Evolutionary conservation across 139 green algal genomes (phyloP), one percentile per base, ranked within the genome.

Genomic region (Medakamo hakoo): DNA sequence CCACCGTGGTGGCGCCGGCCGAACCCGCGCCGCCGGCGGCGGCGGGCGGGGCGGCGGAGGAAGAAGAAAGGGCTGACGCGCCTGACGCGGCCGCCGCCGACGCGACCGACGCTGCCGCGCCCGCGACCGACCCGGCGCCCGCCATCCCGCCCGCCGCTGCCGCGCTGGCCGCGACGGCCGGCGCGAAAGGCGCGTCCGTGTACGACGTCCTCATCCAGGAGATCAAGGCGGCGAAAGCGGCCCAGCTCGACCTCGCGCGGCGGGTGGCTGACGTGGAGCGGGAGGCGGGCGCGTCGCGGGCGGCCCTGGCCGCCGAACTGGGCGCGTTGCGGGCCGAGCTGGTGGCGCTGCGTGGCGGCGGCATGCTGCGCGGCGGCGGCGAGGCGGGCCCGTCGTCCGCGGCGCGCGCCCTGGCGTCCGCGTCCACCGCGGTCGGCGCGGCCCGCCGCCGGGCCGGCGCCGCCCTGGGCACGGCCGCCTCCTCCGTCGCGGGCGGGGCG

Each of bases 201-300:
- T 84, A 81, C 24, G 77, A 84, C 30, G 27, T 80, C 19, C 40
- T 84, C 18, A 66, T 82, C 5, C 71, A 71, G 55, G 71, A 73
- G 60, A 65, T 78, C 30, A 67, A 67, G 52, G 52, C 63, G 0
- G 52, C 71, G 20, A 84, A 84, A 71, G 55, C 76, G 63, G 68
- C 75, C 56, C 75, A 82, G 60, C 70, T 70, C 55, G 31, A 30
- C 23, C 22, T 31, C 24, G 55, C 69, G 1, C 59, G 69, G 4
- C 27, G 49, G 55, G 59, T 74, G 31, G 40, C 48, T 9, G 64
- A 74, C 25, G 30, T 70, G 55, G 63, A 64, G 24, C 3, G 30
- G 21, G 23, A 20, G 18, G n/a, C n/a, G n/a, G n/a, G n/a, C 16
- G 5, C 4, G 27, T 3, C 27, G 27, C 4, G 4, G 4, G 4